Percentiles rank a stretch among this genome's conserved stretches.
phyloP scores from a whole-genome alignment of 495 filamentous ascomycete genomes.

The Neurospora sp. region DNA sequence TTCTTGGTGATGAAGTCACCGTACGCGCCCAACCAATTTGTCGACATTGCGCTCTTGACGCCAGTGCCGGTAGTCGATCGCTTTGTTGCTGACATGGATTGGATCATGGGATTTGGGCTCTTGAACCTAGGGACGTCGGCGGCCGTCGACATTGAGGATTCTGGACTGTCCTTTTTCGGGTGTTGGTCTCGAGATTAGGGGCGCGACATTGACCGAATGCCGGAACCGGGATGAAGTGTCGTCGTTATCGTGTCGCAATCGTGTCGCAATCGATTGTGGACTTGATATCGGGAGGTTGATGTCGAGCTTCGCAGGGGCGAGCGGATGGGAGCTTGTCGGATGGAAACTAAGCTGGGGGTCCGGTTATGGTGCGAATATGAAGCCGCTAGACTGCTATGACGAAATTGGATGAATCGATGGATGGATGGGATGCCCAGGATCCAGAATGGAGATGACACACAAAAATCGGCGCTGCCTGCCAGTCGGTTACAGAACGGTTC shows the following conservation, averaged over 20 bases:
- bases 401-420: neutral
- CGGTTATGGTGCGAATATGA: neutral
- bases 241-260: neutral
- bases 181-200: neutral
- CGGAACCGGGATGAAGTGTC: neutral
- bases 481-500: neutral
- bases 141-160: neutral
- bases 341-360: neutral
- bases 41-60: conserved; percentile 24
- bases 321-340: neutral
- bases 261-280: neutral
- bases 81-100: neutral
- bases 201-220: neutral
- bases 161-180: neutral
- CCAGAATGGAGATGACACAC: neutral
- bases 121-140: neutral
- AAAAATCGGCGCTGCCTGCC: neutral
- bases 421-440: neutral
- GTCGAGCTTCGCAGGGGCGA: neutral
- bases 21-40: conserved; percentile 72
- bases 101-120: neutral
- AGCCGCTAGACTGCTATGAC: neutral
- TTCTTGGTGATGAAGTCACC: conserved; percentile 92
- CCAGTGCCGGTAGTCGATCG: neutral
- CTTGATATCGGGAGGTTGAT: neutral